Conservation (phyloP, 305 asterid species). For the Fraxinus xanthoxyloides region DNA sequence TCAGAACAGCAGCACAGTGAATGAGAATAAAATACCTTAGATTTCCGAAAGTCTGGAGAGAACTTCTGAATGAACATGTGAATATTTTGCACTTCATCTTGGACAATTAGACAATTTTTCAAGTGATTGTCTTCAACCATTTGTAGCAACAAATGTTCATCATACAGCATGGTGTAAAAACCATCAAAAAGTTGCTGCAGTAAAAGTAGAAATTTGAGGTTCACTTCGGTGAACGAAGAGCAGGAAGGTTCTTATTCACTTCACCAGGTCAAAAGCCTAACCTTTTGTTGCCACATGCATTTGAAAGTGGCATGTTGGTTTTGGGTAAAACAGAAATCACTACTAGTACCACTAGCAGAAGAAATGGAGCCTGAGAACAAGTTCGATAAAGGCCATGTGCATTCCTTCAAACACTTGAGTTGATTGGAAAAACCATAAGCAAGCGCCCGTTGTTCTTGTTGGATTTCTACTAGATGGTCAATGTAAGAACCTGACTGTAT, state of each 20-base stretch:
- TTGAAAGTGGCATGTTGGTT: slow-evolving; percentile 53
- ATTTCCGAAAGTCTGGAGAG: slow-evolving; percentile 56
- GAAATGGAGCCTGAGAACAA: slow-evolving; percentile 41
- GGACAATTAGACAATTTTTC: slow-evolving; percentile 57
- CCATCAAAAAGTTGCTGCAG: slow-evolving; percentile 85
- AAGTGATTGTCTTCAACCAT: slow-evolving; percentile 59
- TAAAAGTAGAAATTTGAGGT: slow-evolving; percentile 16
- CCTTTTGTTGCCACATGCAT: slow-evolving; percentile 97
- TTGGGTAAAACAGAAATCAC: slow-evolving; percentile 30
- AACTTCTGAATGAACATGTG: slow-evolving; percentile 44
- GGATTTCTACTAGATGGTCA: slow-evolving; percentile 77
- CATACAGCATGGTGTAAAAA: slow-evolving; percentile 58
- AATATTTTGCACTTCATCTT: slow-evolving; percentile 47
- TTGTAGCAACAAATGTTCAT: slow-evolving; percentile 61
- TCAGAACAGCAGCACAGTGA: not conserved
- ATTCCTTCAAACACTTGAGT: slow-evolving; percentile 58
- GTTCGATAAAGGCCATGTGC: slow-evolving; percentile 60
- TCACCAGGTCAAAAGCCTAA: slow-evolving; percentile 18
- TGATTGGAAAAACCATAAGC: slow-evolving; percentile 58
- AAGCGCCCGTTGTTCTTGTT: slow-evolving; percentile 82
- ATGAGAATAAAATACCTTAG: slow-evolving; percentile 52
- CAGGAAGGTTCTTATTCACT: not conserved
- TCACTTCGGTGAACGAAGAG: slow-evolving; percentile 7
- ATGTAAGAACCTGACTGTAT: slow-evolving; percentile 62
- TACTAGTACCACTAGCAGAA: slow-evolving; percentile 18